These are phyloP conservation scores for Suillus bovinus DNA, from an alignment of 768 basidiomycete species.

Conservation along the genomic window DNA sequence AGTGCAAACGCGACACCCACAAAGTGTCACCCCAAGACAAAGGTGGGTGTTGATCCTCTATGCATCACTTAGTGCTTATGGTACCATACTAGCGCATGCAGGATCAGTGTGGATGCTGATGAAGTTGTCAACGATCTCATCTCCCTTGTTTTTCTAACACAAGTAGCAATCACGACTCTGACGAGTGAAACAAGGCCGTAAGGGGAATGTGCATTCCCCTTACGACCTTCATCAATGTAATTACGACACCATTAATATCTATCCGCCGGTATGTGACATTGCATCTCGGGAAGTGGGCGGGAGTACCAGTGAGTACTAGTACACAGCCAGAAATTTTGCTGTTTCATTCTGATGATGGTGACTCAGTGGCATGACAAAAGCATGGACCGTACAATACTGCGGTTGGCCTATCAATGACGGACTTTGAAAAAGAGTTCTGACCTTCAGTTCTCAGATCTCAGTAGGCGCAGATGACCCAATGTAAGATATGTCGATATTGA, in stretches of 20 bases:
- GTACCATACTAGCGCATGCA: not conserved
- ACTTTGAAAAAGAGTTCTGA: not conserved
- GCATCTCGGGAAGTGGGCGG: not conserved
- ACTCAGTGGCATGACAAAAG: not conserved
- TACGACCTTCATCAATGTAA: not conserved
- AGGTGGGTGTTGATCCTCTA: not conserved
- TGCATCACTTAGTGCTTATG: not conserved
- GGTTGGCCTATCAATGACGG: not conserved
- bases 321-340: not conserved
- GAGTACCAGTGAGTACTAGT: not conserved
- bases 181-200: constrained; percentile 8
- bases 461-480: not conserved
- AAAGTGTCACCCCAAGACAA: not conserved
- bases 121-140: not conserved
- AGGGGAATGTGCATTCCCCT: constrained; percentile 1
- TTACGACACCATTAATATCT: constrained; percentile 10
- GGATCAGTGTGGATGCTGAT: not conserved
- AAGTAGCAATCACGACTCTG: not conserved
- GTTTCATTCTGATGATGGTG: not conserved
- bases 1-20: not conserved
- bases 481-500: not conserved
- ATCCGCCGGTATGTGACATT: constrained; percentile 6
- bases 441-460: not conserved
- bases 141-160: not conserved
- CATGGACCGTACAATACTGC: not conserved